Conservation (phyloP, 2,329 filamentous ascomycete genomes). For the Aspergillus sp. region DNA sequence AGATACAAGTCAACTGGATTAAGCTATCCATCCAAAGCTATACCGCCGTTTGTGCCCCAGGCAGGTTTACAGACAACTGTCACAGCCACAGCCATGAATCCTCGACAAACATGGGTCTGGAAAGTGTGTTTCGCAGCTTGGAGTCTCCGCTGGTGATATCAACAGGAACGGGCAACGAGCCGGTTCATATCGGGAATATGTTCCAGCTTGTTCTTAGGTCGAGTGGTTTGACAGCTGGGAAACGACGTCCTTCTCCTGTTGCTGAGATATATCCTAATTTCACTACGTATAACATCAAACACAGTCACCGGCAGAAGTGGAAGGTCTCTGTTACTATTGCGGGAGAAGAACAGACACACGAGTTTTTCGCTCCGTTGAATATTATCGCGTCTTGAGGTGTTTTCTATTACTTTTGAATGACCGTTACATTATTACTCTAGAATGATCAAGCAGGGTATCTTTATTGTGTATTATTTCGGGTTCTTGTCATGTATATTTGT, state of each 20-base stretch:
- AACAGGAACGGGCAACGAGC: slow-evolving; percentile 3
- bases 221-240: slow-evolving; percentile 3
- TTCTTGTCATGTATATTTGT: too few species aligned
- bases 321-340: slow-evolving; percentile 9
- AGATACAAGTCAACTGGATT: slow-evolving; percentile 10
- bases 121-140: slow-evolving; percentile 3
- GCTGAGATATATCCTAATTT: slow-evolving; percentile 9
- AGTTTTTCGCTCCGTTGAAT: too few species aligned
- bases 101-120: slow-evolving; percentile 3
- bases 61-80: not conserved
- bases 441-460: too few species aligned
- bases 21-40: slow-evolving; percentile 7
- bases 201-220: slow-evolving; percentile 11
- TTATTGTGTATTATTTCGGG: too few species aligned
- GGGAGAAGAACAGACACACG: slow-evolving; percentile 1
- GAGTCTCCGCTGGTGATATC: slow-evolving; percentile 7
- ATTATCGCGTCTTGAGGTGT: too few species aligned
- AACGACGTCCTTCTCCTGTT: not conserved
- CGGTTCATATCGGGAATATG: slow-evolving; percentile 10
- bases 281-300: slow-evolving; percentile 12
- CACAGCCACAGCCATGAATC: not conserved
- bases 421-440: too few species aligned
- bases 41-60: slow-evolving; percentile 7
- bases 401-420: too few species aligned
- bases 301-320: slow-evolving; percentile 5